Conservation (phyloP, 352 stramenopile genomes). For the Globisporangium apiculatum region DNA sequence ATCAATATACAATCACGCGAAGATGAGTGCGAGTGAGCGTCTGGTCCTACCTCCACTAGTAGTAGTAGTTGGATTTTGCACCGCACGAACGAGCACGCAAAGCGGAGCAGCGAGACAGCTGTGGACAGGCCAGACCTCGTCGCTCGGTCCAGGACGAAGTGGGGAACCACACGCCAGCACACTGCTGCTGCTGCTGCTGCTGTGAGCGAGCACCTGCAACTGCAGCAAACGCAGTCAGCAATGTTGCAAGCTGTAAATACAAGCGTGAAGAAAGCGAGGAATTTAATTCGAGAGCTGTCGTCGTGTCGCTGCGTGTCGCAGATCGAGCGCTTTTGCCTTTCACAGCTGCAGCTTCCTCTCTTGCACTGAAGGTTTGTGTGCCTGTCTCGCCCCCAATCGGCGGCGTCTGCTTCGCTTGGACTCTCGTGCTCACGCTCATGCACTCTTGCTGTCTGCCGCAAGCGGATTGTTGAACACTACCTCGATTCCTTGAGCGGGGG, state of each 20-base stretch:
- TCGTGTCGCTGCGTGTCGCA: constrained; percentile 1
- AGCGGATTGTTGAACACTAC: constrained; percentile 12
- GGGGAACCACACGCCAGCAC: constrained; percentile 8
- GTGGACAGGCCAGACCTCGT: background rate
- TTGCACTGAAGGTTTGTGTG: background rate
- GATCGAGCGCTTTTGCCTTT: constrained; percentile 2
- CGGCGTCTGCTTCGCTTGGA: no score
- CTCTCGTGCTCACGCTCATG: background rate
- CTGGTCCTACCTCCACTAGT: background rate
- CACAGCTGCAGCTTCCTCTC: background rate
- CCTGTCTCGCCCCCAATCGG: background rate
- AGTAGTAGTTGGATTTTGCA: background rate
- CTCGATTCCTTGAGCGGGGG: constrained; percentile 8
- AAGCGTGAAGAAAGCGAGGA: constrained; percentile 4
- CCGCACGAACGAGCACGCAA: background rate
- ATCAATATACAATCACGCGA: background rate
- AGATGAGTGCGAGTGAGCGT: background rate
- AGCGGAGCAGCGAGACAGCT: background rate
- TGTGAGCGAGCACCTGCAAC: background rate
- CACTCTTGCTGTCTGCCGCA: background rate
- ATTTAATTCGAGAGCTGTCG: background rate
- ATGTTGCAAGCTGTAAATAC: background rate
- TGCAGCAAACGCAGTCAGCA: background rate
- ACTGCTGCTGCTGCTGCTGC: no score
- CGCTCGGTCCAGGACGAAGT: constrained; percentile 6